Evolutionary conservation across 768 basidiomycete genomes (phyloP).

Genomic region (Collybia nuda): DNA sequence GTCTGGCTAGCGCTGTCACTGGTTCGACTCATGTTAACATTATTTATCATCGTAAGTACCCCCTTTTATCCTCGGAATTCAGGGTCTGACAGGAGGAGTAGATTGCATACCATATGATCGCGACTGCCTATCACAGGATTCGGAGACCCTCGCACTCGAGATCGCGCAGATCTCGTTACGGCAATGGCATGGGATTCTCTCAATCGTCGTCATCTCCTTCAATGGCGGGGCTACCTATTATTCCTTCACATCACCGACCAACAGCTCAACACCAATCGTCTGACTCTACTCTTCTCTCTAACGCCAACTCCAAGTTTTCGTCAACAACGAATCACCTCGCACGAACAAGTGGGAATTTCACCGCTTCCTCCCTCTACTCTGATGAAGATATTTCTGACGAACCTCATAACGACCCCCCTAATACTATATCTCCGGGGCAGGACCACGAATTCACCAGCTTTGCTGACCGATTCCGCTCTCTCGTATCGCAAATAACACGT

Average conservation of each 20-base stretch:
- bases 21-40: slow-evolving; percentile 54
- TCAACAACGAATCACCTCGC: slow-evolving; percentile 10
- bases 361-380: slow-evolving; percentile 9
- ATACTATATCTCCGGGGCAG: slow-evolving; percentile 9
- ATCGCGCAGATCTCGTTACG: slow-evolving; percentile 10
- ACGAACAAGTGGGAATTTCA: slow-evolving; percentile 9
- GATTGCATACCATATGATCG: slow-evolving; percentile 26
- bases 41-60: slow-evolving; percentile 49
- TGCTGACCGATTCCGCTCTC: slow-evolving; percentile 48
- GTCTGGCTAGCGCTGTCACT: slow-evolving; percentile 56
- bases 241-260: slow-evolving; percentile 5
- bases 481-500: slow-evolving; percentile 49
- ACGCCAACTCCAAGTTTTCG: slow-evolving; percentile 15
- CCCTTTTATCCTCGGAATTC: not conserved
- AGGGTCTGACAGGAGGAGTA: slow-evolving; percentile 12
- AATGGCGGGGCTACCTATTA: slow-evolving; percentile 5
- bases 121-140: slow-evolving; percentile 22
- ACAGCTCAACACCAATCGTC: slow-evolving; percentile 14
- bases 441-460: slow-evolving; percentile 42
- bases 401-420: not conserved
- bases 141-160: slow-evolving; percentile 21
- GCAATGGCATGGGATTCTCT: slow-evolving; percentile 13
- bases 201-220: slow-evolving; percentile 17
- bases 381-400: slow-evolving; percentile 10
- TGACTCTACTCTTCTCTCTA: slow-evolving; percentile 18